Evolutionary conservation across 2,329 filamentous ascomycete species (phyloP).

Genomic region (Aspergillus felis): DNA sequence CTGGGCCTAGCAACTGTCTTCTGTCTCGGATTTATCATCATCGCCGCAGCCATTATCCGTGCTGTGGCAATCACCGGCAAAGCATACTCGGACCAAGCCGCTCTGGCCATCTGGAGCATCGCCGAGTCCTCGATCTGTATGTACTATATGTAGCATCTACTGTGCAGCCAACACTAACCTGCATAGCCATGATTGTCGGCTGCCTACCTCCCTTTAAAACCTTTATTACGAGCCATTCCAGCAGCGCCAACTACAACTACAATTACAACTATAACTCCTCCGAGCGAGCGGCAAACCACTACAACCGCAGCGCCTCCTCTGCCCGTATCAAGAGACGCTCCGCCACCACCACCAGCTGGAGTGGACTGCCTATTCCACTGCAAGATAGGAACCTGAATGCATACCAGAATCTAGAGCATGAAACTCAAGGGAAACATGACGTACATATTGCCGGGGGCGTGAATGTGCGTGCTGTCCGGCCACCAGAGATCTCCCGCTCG

Average conservation of each 20-base stretch:
- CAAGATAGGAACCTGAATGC: not conserved
- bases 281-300: not conserved
- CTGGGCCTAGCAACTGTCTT: conserved; percentile 25
- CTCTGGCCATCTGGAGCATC: conserved; percentile 16
- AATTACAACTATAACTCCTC: not conserved
- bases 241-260: not conserved
- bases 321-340: not conserved
- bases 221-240: conserved; percentile 8
- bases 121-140: conserved; percentile 18
- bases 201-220: conserved; percentile 17
- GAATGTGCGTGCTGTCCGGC: not conserved
- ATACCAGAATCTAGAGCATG: conserved; percentile 1
- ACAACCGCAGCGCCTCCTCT: not conserved
- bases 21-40: conserved; percentile 22
- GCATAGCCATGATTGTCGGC: conserved; percentile 14
- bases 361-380: conserved; percentile 1
- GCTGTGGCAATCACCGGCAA: conserved; percentile 21
- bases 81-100: conserved; percentile 17
- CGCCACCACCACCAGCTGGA: conserved; percentile 1
- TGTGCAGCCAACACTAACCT: not conserved
- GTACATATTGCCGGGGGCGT: conserved; percentile 3
- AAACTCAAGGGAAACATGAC: not conserved
- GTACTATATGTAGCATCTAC: not conserved
- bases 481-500: not conserved
- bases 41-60: conserved; percentile 24